Conservation (phyloP, 2,329 filamentous ascomycete species). For the Fusarium hainanense region DNA sequence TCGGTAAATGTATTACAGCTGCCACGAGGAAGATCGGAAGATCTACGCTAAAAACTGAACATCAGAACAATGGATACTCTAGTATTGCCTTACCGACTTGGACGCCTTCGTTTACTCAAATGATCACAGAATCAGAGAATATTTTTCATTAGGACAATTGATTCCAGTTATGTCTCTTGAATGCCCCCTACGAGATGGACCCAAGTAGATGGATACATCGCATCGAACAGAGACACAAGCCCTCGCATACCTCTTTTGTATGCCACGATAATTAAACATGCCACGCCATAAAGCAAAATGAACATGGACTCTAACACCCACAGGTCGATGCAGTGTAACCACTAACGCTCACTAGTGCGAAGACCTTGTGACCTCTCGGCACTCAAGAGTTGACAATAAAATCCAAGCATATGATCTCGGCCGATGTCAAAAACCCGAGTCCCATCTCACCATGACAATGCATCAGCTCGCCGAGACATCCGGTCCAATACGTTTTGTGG, state of each 20-base stretch:
- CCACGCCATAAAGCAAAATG: neutral
- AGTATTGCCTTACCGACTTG: neutral
- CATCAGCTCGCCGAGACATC: conserved; percentile 14
- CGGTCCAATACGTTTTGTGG: neutral
- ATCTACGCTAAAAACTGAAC: neutral
- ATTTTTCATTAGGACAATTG: neutral
- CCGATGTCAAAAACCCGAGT: conserved; percentile 12
- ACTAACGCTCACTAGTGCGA: neutral
- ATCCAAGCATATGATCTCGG: conserved; percentile 5
- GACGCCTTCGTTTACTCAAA: neutral
- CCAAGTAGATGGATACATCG: neutral
- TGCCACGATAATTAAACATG: neutral
- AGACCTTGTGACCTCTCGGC: conserved; percentile 1
- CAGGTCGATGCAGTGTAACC: neutral
- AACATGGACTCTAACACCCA: neutral
- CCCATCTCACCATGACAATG: neutral
- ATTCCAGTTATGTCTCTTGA: neutral
- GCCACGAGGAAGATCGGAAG: neutral
- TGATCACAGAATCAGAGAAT: neutral
- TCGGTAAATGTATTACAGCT: neutral
- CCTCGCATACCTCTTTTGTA: neutral
- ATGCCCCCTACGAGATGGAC: neutral
- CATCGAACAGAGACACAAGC: neutral
- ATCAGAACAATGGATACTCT: neutral
- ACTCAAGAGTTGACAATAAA: conserved; percentile 10